These are phyloP conservation scores for Malbranchea zuffiana DNA, from an alignment of 2,329 filamentous ascomycete genomes.

Conservation along the genomic window DNA sequence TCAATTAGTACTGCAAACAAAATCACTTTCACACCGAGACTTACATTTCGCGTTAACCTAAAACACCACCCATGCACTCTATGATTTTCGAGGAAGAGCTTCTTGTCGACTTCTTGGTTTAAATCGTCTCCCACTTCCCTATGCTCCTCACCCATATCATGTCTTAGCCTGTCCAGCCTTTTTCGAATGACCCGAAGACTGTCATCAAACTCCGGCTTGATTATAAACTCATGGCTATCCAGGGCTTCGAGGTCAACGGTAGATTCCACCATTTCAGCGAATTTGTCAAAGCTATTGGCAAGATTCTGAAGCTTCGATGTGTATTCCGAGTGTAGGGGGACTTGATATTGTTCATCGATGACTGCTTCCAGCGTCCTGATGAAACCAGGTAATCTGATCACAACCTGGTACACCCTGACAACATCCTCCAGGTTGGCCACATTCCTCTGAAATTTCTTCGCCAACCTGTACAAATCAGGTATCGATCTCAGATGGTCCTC, in stretches of 20 bases:
- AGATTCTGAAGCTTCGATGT: conserved; percentile 69
- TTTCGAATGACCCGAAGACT: conserved; percentile 75
- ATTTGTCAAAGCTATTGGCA: conserved; percentile 66
- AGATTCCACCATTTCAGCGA: conserved; percentile 97
- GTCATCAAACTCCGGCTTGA: conserved; percentile 97
- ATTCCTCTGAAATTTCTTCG: conserved; percentile 88
- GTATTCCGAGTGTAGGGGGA: conserved; percentile 76
- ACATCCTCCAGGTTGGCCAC: conserved; percentile 91
- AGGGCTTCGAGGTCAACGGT: conserved; percentile 92
- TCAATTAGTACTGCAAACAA: background rate
- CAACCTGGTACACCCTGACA: conserved; percentile 85
- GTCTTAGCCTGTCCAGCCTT: conserved; percentile 73
- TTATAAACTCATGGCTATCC: conserved; percentile 95
- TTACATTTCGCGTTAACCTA: conserved; percentile 63
- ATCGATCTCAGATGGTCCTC: conserved; percentile 89
- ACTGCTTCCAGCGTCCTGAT: conserved; percentile 80
- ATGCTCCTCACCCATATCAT: conserved; percentile 77
- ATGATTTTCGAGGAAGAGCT: conserved; percentile 94
- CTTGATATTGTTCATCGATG: conserved; percentile 89
- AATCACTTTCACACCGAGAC: conserved; percentile 18
- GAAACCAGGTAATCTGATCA: conserved; percentile 83
- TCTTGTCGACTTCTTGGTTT: conserved; percentile 90
- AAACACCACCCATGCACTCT: conserved; percentile 95
- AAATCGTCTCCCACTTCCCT: conserved; percentile 65
- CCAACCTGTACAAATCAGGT: conserved; percentile 83